These are phyloP conservation scores for Carex littledalei DNA, from an alignment of 176 grass and related monocot genomes.

Conservation along the genomic window DNA sequence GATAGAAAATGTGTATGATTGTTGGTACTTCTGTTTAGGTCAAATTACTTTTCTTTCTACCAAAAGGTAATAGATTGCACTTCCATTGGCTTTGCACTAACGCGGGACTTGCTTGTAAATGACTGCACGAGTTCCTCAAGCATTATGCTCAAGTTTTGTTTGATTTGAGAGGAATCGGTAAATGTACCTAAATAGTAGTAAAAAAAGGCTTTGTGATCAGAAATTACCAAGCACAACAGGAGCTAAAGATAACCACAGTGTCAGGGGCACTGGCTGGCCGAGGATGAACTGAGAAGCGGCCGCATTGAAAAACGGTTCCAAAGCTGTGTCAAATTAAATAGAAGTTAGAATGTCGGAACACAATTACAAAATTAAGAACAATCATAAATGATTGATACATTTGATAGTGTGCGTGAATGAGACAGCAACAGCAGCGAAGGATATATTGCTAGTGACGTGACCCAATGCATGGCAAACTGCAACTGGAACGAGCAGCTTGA, in stretches of 20 bases:
- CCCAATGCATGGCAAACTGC: conserved; percentile 88
- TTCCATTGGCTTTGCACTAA: background rate
- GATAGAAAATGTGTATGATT: background rate
- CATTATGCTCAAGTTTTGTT: background rate
- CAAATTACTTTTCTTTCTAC: background rate
- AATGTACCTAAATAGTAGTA: background rate
- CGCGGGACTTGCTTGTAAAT: background rate
- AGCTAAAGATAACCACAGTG: conserved; percentile 94
- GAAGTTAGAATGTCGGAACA: conserved; percentile 5
- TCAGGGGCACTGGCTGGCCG: conserved; percentile 75
- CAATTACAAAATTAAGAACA: conserved; percentile 14
- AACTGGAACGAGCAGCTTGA: conserved; percentile 92
- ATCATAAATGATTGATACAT: conserved; percentile 41
- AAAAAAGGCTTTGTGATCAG: conserved; percentile 22
- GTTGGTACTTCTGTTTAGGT: background rate
- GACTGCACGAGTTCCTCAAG: background rate
- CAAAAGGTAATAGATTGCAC: background rate
- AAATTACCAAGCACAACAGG: conserved; percentile 90
- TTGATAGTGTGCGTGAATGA: conserved; percentile 98
- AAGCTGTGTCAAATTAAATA: conserved; percentile 42
- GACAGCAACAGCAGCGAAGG: conserved; percentile 92
- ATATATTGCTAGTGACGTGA: conserved; percentile 94
- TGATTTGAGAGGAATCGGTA: background rate
- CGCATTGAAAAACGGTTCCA: conserved; percentile 99
- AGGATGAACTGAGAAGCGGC: conserved; percentile 98